Percentiles rank a stretch among this genome's conserved stretches.
Conservation (phyloP, 495 filamentous ascomycete genomes). For the Pyronema omphalodes region DNA sequence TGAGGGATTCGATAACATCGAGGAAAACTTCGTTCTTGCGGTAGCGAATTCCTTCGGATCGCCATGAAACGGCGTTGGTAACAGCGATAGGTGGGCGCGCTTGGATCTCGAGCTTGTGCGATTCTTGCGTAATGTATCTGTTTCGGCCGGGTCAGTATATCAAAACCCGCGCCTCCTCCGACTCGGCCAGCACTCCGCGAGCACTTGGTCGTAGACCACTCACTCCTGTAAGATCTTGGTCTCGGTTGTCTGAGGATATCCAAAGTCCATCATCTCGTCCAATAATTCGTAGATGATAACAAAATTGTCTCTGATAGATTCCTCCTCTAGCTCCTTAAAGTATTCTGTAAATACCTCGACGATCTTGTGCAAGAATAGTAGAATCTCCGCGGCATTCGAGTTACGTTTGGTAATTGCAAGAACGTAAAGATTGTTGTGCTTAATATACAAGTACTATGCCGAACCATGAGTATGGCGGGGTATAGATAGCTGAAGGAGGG, state of each 20-base stretch:
- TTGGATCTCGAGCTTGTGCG: constrained; percentile 94
- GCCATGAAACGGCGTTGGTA: constrained; percentile 95
- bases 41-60: constrained; percentile 94
- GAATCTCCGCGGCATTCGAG: constrained; percentile 94
- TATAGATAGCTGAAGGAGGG: neutral
- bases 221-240: constrained; percentile 96
- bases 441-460: constrained; percentile 88
- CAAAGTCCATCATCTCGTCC: constrained; percentile 99
- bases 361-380: constrained; percentile 93
- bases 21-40: constrained; percentile 99
- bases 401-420: constrained; percentile 97
- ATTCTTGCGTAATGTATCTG: constrained; percentile 97
- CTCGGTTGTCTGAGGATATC: constrained; percentile 97
- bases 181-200: neutral
- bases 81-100: constrained; percentile 98
- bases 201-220: constrained; percentile 3
- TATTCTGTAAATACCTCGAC: constrained; percentile 99
- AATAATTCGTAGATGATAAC: constrained; percentile 98
- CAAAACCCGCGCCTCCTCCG: neutral
- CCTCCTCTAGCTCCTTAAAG: constrained; percentile 98
- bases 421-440: constrained; percentile 98
- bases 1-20: constrained; percentile 92
- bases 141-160: constrained; percentile 4
- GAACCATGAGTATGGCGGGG: neutral
- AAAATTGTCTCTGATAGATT: constrained; percentile 98